These are phyloP conservation scores for Ilex aquifolium DNA, from an alignment of 257 asterid species.

Conservation along the genomic window DNA sequence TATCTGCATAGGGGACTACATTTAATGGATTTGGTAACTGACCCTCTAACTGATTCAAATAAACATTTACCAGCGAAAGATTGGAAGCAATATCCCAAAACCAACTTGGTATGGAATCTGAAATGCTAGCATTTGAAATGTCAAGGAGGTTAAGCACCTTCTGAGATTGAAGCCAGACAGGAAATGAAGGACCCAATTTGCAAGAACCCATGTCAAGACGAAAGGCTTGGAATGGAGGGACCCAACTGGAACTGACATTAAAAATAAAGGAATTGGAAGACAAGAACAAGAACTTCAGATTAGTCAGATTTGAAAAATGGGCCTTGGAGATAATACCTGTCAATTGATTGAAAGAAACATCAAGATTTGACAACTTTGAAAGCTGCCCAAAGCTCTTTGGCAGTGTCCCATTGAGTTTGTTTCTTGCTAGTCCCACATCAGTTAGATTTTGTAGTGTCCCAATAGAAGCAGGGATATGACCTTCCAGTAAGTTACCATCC, in stretches of 20 bases:
- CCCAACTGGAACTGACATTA: constrained; percentile 37
- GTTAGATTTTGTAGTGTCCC: constrained; percentile 29
- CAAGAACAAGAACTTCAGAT: constrained; percentile 22
- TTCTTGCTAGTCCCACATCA: constrained; percentile 21
- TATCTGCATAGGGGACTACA: constrained; percentile 33
- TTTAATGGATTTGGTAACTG: constrained; percentile 32
- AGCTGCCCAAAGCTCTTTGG: constrained; percentile 35
- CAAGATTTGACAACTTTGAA: constrained; percentile 26
- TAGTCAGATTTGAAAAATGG: constrained; percentile 31
- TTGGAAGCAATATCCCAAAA: constrained; percentile 50
- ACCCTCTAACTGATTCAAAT: constrained; percentile 40
- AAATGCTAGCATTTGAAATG: constrained; percentile 45
- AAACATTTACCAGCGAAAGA: constrained; percentile 40
- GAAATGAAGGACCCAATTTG: constrained; percentile 39
- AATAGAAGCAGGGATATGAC: constrained; percentile 40
- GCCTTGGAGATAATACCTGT: constrained; percentile 29
- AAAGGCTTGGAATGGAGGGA: constrained; percentile 38
- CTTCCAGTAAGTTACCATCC: constrained; percentile 34
- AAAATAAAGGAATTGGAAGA: constrained; percentile 31
- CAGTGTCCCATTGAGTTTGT: constrained; percentile 36
- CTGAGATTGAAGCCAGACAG: constrained; percentile 47
- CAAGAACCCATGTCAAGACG: constrained; percentile 41
- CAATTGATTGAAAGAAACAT: constrained; percentile 32
- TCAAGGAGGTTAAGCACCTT: constrained; percentile 30
- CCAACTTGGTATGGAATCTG: constrained; percentile 39